Evolutionary conservation across 768 basidiomycete genomes (phyloP).

Genomic region (Lactifluus rugatus): DNA sequence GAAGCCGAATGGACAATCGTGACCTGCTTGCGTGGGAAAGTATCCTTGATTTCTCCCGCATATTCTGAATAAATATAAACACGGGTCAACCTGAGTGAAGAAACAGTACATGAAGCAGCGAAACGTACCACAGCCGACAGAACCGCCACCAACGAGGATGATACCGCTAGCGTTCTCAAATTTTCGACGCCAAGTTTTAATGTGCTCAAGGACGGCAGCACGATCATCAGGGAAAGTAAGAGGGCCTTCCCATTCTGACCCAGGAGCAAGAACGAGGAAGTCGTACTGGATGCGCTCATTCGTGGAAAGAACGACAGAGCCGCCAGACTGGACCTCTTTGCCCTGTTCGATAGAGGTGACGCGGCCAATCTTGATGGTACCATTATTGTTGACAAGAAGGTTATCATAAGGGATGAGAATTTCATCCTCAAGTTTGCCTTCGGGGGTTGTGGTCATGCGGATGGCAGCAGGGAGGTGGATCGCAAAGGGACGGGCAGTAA

Average conservation of each 20-base stretch:
- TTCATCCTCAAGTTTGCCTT: conserved; percentile 28
- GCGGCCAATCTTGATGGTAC: conserved; percentile 14
- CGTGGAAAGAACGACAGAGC: conserved; percentile 5
- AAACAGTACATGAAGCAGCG: background rate
- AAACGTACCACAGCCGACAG: conserved; percentile 35
- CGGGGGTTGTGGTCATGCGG: conserved; percentile 42
- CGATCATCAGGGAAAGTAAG: conserved; percentile 1
- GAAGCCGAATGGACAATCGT: too few species aligned
- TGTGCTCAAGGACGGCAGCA: conserved; percentile 17
- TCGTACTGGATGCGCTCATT: conserved; percentile 1
- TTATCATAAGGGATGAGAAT: conserved; percentile 15
- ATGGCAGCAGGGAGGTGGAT: conserved; percentile 40
- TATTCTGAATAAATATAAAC: too few species aligned
- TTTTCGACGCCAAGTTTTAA: conserved; percentile 22
- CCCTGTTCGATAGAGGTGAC: conserved; percentile 6
- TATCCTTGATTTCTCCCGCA: too few species aligned
- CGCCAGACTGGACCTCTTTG: background rate
- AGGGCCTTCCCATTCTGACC: too few species aligned
- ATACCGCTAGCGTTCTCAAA: conserved; percentile 23
- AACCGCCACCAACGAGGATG: conserved; percentile 31
- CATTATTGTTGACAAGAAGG: conserved; percentile 10
- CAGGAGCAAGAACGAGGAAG: too few species aligned
- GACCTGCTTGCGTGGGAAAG: too few species aligned
- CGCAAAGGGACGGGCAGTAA: conserved; percentile 43
- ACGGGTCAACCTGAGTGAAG: too few species aligned